phyloP scores from a whole-genome alignment of 2,329 filamentous ascomycete genomes.

The Colletotrichum australisinense region DNA sequence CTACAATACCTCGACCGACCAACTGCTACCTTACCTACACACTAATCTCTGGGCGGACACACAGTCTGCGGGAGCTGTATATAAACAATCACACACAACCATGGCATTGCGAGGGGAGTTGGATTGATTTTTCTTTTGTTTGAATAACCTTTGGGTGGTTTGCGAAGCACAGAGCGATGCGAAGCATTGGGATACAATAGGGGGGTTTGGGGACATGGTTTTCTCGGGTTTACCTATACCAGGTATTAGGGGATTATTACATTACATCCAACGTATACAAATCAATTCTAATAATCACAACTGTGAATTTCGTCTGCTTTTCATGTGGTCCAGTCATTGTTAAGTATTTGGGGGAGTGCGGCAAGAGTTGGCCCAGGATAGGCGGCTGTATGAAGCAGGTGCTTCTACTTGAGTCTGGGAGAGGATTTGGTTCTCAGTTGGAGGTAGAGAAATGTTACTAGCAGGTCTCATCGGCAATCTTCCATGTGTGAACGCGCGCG shows the following conservation, averaged over 20 bases:
- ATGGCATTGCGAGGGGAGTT: constrained; percentile 33
- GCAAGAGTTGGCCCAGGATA: no score
- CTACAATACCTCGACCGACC: no score
- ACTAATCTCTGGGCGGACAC: not conserved
- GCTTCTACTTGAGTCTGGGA: no score
- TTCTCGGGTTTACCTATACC: not conserved
- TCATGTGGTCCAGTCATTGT: no score
- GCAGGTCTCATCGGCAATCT: no score
- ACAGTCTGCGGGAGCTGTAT: not conserved
- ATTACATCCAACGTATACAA: not conserved
- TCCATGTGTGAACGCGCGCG: no score
- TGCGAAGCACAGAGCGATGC: not conserved
- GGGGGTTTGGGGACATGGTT: not conserved
- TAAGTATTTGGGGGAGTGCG: no score
- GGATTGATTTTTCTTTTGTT: constrained; percentile 22
- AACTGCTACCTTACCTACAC: not conserved
- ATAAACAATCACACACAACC: constrained; percentile 6
- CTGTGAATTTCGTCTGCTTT: no score
- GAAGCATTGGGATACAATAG: not conserved
- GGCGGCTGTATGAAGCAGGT: no score
- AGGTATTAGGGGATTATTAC: not conserved
- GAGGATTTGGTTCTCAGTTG: no score
- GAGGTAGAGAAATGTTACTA: no score
- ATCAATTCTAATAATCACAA: not conserved
- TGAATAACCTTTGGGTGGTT: not conserved